Percentiles rank a stretch among this genome's conserved stretches.
phyloP scores from a whole-genome alignment of 2,329 filamentous ascomycete species.

The Aspergillus japonicus region DNA sequence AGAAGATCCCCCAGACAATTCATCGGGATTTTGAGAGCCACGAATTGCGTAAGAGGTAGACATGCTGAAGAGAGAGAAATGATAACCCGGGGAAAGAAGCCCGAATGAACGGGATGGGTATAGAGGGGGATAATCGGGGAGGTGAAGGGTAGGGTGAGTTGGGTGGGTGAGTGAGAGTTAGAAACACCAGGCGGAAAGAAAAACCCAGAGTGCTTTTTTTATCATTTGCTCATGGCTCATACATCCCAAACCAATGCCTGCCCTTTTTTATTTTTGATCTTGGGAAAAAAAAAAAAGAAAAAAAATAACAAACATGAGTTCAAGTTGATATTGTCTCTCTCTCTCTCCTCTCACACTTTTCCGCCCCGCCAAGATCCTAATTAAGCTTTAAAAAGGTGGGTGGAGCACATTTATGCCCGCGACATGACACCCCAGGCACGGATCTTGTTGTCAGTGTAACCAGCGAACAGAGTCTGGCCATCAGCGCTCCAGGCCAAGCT shows the following conservation, averaged over 20 bases:
- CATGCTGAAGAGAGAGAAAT: conserved; percentile 34
- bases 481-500: conserved; percentile 97
- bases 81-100: conserved; percentile 27
- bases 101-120: neutral
- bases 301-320: conserved; percentile 25
- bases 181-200: too few relatives aligned
- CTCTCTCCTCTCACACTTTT: conserved; percentile 20
- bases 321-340: conserved; percentile 11
- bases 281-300: conserved; percentile 20
- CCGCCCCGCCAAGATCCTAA: conserved; percentile 9
- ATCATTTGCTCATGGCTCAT: conserved; percentile 46
- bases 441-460: conserved; percentile 99
- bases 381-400: neutral
- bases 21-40: neutral
- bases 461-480: conserved; percentile 98
- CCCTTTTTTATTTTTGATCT: conserved; percentile 35
- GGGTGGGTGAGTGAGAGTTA: too few relatives aligned
- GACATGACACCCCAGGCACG: conserved; percentile 98
- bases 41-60: conserved; percentile 37
- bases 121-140: too few relatives aligned
- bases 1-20: conserved; percentile 33
- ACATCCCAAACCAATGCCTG: conserved; percentile 41
- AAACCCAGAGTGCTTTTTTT: conserved; percentile 28
- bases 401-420: conserved; percentile 62
- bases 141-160: too few relatives aligned